phyloP scores from a whole-genome alignment of 805 yeast genomes.

The Metschnikowia sp. region DNA sequence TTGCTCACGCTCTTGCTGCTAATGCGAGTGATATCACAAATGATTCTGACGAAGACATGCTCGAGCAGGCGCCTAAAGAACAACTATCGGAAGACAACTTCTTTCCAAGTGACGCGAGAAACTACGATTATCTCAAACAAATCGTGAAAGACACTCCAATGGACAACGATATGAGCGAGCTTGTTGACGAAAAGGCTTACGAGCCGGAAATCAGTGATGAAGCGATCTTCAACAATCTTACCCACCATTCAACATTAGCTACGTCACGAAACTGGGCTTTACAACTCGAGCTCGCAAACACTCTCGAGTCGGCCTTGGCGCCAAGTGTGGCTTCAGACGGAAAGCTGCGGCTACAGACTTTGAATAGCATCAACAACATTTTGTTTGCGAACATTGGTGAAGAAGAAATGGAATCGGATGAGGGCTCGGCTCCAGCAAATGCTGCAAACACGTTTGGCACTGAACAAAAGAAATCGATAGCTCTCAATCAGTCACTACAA shows the following conservation, averaged over 20 bases:
- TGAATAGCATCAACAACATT: constrained; percentile 43
- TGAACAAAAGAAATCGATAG: background rate
- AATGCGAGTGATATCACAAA: constrained; percentile 32
- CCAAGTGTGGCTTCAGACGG: constrained; percentile 17
- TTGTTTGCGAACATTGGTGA: constrained; percentile 47
- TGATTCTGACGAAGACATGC: constrained; percentile 23
- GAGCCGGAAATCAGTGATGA: constrained; percentile 58
- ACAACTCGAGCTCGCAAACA: constrained; percentile 55
- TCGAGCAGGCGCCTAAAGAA: constrained; percentile 11
- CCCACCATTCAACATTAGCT: constrained; percentile 44
- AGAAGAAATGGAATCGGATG: background rate
- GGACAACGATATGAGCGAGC: constrained; percentile 29
- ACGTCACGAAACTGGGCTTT: constrained; percentile 60
- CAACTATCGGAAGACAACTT: constrained; percentile 13
- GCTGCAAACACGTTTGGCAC: too few relatives aligned
- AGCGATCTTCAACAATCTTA: constrained; percentile 33
- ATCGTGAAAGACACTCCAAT: constrained; percentile 32
- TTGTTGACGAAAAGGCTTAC: constrained; percentile 61
- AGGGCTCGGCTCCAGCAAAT: background rate
- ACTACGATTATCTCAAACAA: constrained; percentile 34
- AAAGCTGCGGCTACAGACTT: constrained; percentile 15
- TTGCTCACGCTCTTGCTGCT: constrained; percentile 22
- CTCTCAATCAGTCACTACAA: constrained; percentile 13
- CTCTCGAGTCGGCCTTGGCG: constrained; percentile 40
- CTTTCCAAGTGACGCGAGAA: constrained; percentile 13